Percentiles rank a stretch among this genome's conserved stretches.
These are phyloP conservation scores for Lenwebbia sp. DNA, from an alignment of 345 rosid species.

Conservation along the genomic window DNA sequence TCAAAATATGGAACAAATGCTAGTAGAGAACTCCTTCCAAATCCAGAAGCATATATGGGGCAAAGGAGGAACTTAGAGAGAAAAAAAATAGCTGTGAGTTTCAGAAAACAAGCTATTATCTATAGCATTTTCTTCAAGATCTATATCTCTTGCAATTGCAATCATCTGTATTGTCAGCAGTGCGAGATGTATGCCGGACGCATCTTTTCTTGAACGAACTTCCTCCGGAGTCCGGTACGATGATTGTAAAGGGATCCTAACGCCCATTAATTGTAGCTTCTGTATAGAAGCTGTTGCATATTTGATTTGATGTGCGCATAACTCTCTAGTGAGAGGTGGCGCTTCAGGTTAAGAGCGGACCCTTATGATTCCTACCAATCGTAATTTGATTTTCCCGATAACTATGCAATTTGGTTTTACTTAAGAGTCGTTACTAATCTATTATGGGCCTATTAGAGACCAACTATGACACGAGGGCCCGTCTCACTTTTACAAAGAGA, in stretches of 20 bases:
- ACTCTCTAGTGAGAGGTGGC: background rate
- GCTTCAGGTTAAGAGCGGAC: background rate
- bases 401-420: background rate
- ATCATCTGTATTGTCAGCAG: too few species aligned
- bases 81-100: background rate
- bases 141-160: too few species aligned
- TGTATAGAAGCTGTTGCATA: background rate
- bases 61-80: background rate
- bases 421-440: background rate
- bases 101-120: background rate
- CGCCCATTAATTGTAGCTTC: background rate
- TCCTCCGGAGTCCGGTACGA: background rate
- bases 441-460: background rate
- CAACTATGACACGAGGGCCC: background rate
- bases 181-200: background rate
- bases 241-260: background rate
- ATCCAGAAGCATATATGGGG: background rate
- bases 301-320: background rate
- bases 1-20: background rate
- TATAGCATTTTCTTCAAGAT: background rate
- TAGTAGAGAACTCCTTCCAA: background rate
- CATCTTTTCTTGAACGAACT: background rate
- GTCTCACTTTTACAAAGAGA: background rate
- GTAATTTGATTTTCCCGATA: background rate
- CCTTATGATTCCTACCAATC: background rate